Base-by-base conservation (phyloP, 805 yeast species). In the Wickerhamomyces queroliae region DNA sequence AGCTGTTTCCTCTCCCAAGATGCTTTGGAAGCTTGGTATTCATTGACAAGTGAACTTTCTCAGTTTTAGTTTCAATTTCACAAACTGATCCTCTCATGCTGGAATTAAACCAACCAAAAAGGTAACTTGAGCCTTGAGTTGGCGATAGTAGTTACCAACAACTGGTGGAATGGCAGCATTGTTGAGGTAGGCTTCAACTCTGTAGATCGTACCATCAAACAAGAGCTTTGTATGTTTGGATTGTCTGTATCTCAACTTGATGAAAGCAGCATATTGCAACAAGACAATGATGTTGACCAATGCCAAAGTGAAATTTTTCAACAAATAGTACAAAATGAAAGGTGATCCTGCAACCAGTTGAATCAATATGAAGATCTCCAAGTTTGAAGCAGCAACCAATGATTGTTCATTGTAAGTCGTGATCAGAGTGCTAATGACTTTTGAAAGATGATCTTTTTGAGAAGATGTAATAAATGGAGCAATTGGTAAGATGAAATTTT, bases 201-300 rank as follows among this genome's bases (percentile, higher is more conserved):
- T 64, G 40, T 56, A 49, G 42, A 78, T 74, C 48, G 71, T 69
- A 38, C 70, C 70, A 12, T 61, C 60, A 33, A 79, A 58, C 8
- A 80, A 58, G 8, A 61, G 49, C 52, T 80, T 71, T 39, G 83
- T 77, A 44, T 72, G 70, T 37, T 69, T 67, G 33, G 76, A 76
- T 50, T 76, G 77, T 51, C 71, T 70, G 50, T 61, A 82, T 56
- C 89, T 71, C 41, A 78, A 54, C 59, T 79, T 80, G 59, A 78
- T 64, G 59, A 83, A 83, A 17, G 70, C 56, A 16, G 72, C 50
- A 50, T 77, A 78, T 17, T 69, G 59, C 1, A 68, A 28, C n/a
- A 74, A 53, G 1, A 77, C 64, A 2, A 64, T 15, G 1, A 74
- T 23, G 7, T 62, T 62, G 35, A 66, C 41, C 15, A 58, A 50